phyloP scores from a whole-genome alignment of 345 rosid species.

The Trapa incisa region DNA sequence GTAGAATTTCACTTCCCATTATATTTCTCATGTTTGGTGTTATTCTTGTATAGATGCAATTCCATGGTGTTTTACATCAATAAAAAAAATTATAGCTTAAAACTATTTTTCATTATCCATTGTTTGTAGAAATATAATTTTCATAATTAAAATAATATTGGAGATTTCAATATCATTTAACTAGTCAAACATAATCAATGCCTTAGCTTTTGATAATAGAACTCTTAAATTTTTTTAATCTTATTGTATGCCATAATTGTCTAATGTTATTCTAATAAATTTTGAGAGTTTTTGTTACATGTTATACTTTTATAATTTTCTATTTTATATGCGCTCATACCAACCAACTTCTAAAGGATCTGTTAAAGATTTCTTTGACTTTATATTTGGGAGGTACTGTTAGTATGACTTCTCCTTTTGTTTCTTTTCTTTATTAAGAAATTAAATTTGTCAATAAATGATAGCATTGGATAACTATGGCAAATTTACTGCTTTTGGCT shows the following conservation, averaged over 20 bases:
- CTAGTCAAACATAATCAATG: too few species aligned
- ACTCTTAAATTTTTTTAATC: background rate
- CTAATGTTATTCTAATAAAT: background rate
- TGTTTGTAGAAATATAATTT: background rate
- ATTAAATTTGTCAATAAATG: too few species aligned
- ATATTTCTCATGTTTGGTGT: constrained; percentile 2
- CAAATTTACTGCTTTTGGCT: too few species aligned
- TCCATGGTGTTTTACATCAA: background rate
- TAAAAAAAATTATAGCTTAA: background rate
- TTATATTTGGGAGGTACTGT: too few species aligned
- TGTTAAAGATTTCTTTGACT: too few species aligned
- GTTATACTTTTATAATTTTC: constrained; percentile 39
- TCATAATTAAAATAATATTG: background rate
- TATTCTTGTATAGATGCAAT: background rate
- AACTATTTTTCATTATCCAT: background rate
- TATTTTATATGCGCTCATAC: constrained; percentile 48
- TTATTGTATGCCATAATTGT: background rate
- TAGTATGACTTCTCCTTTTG: too few species aligned
- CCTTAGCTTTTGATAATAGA: background rate
- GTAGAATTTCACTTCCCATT: constrained; percentile 16
- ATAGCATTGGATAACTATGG: too few species aligned
- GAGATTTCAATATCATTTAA: too few species aligned
- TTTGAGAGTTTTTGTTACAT: background rate
- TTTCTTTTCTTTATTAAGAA: constrained; percentile 5
- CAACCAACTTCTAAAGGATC: too few species aligned